A percentile compares a stretch with the other conserved stretches of the same genome.
These are phyloP conservation scores for Aspergillus sp. DNA, from an alignment of 2,329 filamentous ascomycete species.

Conservation along the genomic window DNA sequence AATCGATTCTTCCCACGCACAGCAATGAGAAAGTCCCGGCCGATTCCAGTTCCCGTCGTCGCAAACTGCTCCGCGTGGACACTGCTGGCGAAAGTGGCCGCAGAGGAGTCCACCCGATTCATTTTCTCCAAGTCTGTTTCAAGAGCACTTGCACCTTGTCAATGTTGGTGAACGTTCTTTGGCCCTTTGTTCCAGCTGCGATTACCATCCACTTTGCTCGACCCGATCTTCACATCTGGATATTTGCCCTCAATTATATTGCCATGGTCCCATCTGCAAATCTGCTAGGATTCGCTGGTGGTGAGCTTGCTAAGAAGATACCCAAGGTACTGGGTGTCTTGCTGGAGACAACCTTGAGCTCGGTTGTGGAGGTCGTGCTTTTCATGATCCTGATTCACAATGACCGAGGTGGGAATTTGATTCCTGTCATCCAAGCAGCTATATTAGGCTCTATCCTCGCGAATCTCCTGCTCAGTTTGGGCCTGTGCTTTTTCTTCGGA, in stretches of 20 bases:
- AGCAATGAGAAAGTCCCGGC: constrained; percentile 10
- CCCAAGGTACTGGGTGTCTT: constrained; percentile 55
- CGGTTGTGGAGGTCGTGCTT: constrained; percentile 71
- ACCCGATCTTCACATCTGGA: constrained; percentile 51
- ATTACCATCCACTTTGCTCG: constrained; percentile 55
- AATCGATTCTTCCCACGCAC: constrained; percentile 20
- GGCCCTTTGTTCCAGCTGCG: constrained; percentile 65
- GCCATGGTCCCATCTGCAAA: constrained; percentile 73
- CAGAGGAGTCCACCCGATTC: constrained; percentile 53
- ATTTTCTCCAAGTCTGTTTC: constrained; percentile 58
- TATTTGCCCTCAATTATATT: constrained; percentile 64
- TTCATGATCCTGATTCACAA: constrained; percentile 66
- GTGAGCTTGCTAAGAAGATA: constrained; percentile 64
- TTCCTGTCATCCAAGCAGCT: constrained; percentile 71
- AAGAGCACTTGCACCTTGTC: constrained; percentile 57
- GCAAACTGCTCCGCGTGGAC: constrained; percentile 27
- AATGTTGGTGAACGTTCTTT: constrained; percentile 60
- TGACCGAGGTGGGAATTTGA: constrained; percentile 38
- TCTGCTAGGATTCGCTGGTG: constrained; percentile 64
- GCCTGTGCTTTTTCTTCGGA: constrained; percentile 70
- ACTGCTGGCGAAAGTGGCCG: constrained; percentile 59
- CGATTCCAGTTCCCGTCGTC: constrained; percentile 3
- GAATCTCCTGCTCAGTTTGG: constrained; percentile 71
- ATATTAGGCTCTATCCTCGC: constrained; percentile 77
- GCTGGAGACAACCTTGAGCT: constrained; percentile 54